phyloP scores from a whole-genome alignment of 169 alveolate genomes.

The Eimeria sp. region DNA sequence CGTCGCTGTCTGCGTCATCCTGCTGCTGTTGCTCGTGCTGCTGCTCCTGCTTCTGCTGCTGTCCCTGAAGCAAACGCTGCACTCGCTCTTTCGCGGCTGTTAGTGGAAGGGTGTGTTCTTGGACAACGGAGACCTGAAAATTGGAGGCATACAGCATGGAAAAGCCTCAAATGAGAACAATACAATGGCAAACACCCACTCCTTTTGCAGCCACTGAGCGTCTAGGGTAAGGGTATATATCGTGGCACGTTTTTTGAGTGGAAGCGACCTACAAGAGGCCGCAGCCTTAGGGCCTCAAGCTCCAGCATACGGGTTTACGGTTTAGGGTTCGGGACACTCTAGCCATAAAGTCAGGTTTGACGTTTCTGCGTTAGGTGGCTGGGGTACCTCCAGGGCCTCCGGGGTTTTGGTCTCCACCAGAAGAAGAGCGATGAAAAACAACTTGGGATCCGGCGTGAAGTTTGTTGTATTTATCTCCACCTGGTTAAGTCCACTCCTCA shows the following conservation, averaged over 20 bases:
- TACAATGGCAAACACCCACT: background rate
- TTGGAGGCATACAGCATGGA: background rate
- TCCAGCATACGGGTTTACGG: background rate
- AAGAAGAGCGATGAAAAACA: slow-evolving; percentile 79
- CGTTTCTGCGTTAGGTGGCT: background rate
- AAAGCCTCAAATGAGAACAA: background rate
- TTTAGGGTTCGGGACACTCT: background rate
- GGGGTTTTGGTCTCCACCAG: slow-evolving; percentile 89
- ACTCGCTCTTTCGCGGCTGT: slow-evolving; percentile 6
- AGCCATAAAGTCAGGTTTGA: background rate
- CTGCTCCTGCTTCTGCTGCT: slow-evolving; percentile 31
- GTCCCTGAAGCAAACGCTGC: slow-evolving; percentile 62
- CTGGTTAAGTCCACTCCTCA: background rate
- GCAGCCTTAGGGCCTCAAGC: background rate
- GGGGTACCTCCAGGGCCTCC: slow-evolving; percentile 77
- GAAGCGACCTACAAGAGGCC: background rate
- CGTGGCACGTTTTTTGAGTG: background rate
- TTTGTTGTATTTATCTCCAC: slow-evolving; percentile 7
- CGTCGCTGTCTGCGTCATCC: slow-evolving; percentile 85
- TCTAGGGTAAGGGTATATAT: background rate
- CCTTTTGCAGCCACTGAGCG: background rate
- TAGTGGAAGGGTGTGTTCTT: slow-evolving; percentile 20
- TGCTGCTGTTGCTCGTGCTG: slow-evolving; percentile 85
- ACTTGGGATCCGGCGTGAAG: background rate
- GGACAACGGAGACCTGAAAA: slow-evolving; percentile 18